These are phyloP conservation scores for Scalesia atractyloides DNA, from an alignment of 129 eudicot species.

Conservation along the genomic window DNA sequence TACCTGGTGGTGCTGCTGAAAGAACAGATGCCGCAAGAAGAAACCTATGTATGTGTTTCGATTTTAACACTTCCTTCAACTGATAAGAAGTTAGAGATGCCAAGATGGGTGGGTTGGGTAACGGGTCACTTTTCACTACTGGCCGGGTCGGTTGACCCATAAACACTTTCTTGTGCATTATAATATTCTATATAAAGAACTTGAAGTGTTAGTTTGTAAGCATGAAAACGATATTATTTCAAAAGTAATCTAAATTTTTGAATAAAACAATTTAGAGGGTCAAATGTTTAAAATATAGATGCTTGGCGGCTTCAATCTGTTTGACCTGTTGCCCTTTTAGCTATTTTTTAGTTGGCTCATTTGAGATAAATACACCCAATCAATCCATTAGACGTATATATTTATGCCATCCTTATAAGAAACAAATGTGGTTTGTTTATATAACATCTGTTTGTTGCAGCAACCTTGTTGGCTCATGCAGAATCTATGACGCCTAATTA, in stretches of 20 bases:
- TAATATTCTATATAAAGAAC: not conserved
- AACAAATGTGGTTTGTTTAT: not conserved
- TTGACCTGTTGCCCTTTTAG: too few relatives aligned
- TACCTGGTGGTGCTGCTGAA: constrained; percentile 33
- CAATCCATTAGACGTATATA: too few relatives aligned
- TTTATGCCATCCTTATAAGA: not conserved
- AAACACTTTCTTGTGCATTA: constrained; percentile 4
- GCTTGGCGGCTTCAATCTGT: too few relatives aligned
- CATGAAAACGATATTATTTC: not conserved
- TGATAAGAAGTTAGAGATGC: not conserved
- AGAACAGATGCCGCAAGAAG: constrained; percentile 41
- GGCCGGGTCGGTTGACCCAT: not conserved
- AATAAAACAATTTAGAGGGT: constrained; percentile 4
- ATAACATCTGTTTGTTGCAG: constrained; percentile 44
- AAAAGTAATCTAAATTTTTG: not conserved
- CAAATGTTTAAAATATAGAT: too few relatives aligned
- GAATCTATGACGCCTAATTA: constrained; percentile 62
- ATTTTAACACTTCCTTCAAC: not conserved
- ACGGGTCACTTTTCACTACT: too few relatives aligned
- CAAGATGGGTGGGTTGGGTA: constrained; percentile 9
- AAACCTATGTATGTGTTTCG: constrained; percentile 53
- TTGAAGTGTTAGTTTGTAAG: too few relatives aligned
- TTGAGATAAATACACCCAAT: too few relatives aligned
- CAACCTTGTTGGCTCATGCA: constrained; percentile 71
- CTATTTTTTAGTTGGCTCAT: too few relatives aligned